Evolutionary conservation across 2,329 filamentous ascomycete genomes (phyloP).

Genomic region (Didymosphaeria variabile): DNA sequence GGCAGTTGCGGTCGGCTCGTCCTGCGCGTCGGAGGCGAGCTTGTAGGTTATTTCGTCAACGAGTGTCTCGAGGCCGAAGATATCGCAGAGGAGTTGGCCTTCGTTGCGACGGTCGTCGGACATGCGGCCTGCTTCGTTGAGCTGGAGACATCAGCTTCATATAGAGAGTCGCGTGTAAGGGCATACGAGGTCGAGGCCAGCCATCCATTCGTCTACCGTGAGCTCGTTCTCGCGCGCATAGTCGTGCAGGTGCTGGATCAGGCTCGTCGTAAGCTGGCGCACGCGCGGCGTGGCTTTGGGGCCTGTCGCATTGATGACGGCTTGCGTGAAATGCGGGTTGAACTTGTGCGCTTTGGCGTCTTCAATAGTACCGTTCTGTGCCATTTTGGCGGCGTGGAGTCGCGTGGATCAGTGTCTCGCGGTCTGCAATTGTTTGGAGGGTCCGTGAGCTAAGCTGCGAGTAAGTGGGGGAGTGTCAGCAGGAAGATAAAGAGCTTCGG

Average conservation of each 20-base stretch:
- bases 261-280: conserved; percentile 67
- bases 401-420: no score
- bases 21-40: conserved; percentile 60
- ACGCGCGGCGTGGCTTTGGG: conserved; percentile 72
- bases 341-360: conserved; percentile 56
- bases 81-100: conserved; percentile 67
- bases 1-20: conserved; percentile 72
- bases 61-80: conserved; percentile 66
- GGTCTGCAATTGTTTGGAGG: background rate
- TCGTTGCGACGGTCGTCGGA: conserved; percentile 70
- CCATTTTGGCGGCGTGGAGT: conserved; percentile 24
- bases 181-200: conserved; percentile 72
- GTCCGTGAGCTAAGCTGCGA: background rate
- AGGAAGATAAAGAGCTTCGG: conserved; percentile 1
- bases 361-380: conserved; percentile 24
- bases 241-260: conserved; percentile 79
- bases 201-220: conserved; percentile 80
- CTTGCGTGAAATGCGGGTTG: conserved; percentile 79
- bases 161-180: no score
- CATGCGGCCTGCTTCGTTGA: conserved; percentile 72
- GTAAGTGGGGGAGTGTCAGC: conserved; percentile 1
- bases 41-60: conserved; percentile 85
- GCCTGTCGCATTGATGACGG: conserved; percentile 77
- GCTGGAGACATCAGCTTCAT: conserved; percentile 33
- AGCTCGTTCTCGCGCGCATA: conserved; percentile 80